These are phyloP conservation scores for Rubroshorea leprosula DNA, from an alignment of 345 rosid genomes.

Conservation along the genomic window DNA sequence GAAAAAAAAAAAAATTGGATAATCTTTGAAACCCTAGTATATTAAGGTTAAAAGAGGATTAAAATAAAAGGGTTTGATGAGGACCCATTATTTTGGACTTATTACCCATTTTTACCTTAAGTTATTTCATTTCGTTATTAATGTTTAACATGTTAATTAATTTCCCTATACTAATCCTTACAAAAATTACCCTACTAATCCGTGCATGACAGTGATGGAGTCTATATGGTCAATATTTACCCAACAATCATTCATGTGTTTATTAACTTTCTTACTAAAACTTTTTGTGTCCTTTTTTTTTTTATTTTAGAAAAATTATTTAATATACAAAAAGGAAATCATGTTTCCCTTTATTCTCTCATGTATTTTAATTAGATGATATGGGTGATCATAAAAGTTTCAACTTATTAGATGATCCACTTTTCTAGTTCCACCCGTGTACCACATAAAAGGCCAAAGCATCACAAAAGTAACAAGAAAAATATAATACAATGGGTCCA, in stretches of 20 bases:
- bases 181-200: too few relatives aligned
- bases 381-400: conserved; percentile 3
- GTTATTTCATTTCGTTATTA: too few relatives aligned
- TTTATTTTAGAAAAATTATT: background rate
- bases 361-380: background rate
- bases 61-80: background rate
- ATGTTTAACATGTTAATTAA: too few relatives aligned
- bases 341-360: conserved; percentile 4
- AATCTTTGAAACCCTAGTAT: background rate
- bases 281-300: background rate
- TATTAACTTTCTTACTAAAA: background rate
- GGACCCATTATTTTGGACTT: too few relatives aligned
- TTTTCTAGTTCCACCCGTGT: conserved; percentile 22
- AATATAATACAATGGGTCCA: background rate
- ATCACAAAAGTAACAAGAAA: background rate
- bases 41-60: too few relatives aligned
- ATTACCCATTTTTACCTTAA: background rate
- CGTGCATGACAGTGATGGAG: background rate
- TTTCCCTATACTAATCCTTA: too few relatives aligned
- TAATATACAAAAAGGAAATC: background rate
- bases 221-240: background rate
- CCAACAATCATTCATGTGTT: background rate
- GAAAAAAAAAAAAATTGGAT: background rate
- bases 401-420: conserved; percentile 8
- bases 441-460: background rate